A percentile compares a stretch with the other conserved stretches of the same genome.
These are phyloP conservation scores for Halenospora varia DNA, from an alignment of 495 filamentous ascomycete genomes.

Conservation along the genomic window DNA sequence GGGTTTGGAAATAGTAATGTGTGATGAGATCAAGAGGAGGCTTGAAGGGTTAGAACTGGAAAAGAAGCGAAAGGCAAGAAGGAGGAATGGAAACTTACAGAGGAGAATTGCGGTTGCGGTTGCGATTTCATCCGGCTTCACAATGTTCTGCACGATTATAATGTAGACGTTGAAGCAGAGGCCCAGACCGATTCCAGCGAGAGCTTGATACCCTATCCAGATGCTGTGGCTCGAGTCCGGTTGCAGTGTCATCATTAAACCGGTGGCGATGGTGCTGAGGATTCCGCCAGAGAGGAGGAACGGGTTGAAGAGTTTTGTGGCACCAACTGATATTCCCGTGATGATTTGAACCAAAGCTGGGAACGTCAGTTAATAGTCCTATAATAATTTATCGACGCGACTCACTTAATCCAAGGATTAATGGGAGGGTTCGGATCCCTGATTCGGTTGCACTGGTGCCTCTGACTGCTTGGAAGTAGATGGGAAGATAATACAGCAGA, in stretches of 20 bases:
- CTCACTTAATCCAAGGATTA: too few relatives aligned
- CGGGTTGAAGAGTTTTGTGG: conserved; percentile 17
- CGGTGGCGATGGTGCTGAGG: conserved; percentile 45
- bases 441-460: conserved; percentile 37
- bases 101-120: conserved; percentile 8
- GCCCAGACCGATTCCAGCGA: conserved; percentile 1
- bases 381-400: too few relatives aligned
- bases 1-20: too few relatives aligned
- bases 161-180: background rate
- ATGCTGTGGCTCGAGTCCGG: background rate
- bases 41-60: too few relatives aligned
- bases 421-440: conserved; percentile 47
- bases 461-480: conserved; percentile 56
- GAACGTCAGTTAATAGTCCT: background rate
- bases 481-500: conserved; percentile 56
- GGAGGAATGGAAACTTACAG: conserved; percentile 22
- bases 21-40: too few relatives aligned
- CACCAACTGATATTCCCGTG: background rate
- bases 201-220: conserved; percentile 33
- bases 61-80: too few relatives aligned
- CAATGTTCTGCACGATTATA: conserved; percentile 1
- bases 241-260: conserved; percentile 1
- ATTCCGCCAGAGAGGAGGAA: conserved; percentile 26
- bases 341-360: background rate
- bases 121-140: conserved; percentile 1